Evolutionary conservation across 352 stramenopile genomes (phyloP).

Genomic region (Globisporangium okanoganense): DNA sequence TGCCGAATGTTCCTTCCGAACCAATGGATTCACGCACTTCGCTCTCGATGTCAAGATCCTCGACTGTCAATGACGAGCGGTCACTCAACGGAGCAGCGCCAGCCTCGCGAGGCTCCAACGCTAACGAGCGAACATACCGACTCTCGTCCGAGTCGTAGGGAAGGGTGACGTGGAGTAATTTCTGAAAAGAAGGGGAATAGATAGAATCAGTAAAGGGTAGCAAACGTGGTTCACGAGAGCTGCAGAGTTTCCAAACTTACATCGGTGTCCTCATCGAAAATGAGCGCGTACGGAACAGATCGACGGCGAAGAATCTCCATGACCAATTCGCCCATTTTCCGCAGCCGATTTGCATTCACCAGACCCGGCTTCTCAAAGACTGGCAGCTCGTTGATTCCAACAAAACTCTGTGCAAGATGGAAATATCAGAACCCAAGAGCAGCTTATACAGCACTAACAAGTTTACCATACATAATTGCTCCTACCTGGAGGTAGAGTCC

Average conservation of each 20-base stretch:
- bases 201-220: neutral
- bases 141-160: slow-evolving; percentile 72
- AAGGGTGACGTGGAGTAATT: slow-evolving; percentile 66
- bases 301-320: slow-evolving; percentile 79
- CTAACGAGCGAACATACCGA: slow-evolving; percentile 68
- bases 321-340: slow-evolving; percentile 65
- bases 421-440: neutral
- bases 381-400: slow-evolving; percentile 77
- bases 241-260: slow-evolving; percentile 26
- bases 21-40: slow-evolving; percentile 79
- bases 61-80: slow-evolving; percentile 34
- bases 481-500: slow-evolving; percentile 80
- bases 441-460: neutral
- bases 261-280: slow-evolving; percentile 51
- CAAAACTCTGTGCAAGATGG: slow-evolving; percentile 46
- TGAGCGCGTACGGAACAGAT: slow-evolving; percentile 61
- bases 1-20: slow-evolving; percentile 66
- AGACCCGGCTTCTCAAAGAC: slow-evolving; percentile 60
- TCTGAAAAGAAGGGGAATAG: slow-evolving; percentile 20
- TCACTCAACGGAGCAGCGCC: slow-evolving; percentile 59
- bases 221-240: neutral
- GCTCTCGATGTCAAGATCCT: slow-evolving; percentile 73
- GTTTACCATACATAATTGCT: neutral
- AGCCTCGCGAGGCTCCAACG: slow-evolving; percentile 72
- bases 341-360: slow-evolving; percentile 70